Evolutionary conservation across 768 basidiomycete genomes (phyloP), one percentile per base, ranked within the genome.

Genomic region (Pholiota conissans): DNA sequence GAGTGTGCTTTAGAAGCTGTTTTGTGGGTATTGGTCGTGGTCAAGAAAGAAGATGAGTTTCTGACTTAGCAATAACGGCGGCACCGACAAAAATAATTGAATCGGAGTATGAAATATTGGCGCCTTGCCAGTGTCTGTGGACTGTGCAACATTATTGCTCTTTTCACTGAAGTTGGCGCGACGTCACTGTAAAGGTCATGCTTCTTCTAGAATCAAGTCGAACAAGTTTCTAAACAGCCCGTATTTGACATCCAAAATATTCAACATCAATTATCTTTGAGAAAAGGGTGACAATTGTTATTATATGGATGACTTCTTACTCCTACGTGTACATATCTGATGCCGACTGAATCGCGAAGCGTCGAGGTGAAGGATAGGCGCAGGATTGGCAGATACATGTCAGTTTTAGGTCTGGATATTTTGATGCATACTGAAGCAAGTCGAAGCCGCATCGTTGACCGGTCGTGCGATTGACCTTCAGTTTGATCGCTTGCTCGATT

Each of bases 91-190:
- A 57, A 66, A 62, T 59, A 59, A 55, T 63, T 61, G 30, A 51
- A 53, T 57, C 64, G 64, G 64, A 63, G 64, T 48, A 39, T 60
- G 26, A 63, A 32, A 65, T 42, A 30, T n/a, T 30, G 28, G 24
- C 30, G 30, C 39, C 26, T 13, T 10, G 11, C 34, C 3, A 18
- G n/a, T 39, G 37, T n/a, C n/a, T n/a, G n/a, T n/a, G n/a, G n/a
- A n/a, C n/a, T n/a, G n/a, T n/a, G n/a, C n/a, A n/a, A n/a, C n/a
- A n/a, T n/a, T n/a, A n/a, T n/a, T n/a, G n/a, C n/a, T n/a, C n/a
- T n/a, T n/a, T n/a, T n/a, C n/a, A n/a, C n/a, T n/a, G n/a, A n/a
- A n/a, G n/a, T n/a, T n/a, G n/a, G n/a, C n/a, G n/a, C n/a, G n/a
- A n/a, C n/a, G n/a, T n/a, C n/a, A n/a, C n/a, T n/a, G n/a, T n/a